phyloP scores from a whole-genome alignment of 495 filamentous ascomycete species.

The Corynascus novoguineensis region DNA sequence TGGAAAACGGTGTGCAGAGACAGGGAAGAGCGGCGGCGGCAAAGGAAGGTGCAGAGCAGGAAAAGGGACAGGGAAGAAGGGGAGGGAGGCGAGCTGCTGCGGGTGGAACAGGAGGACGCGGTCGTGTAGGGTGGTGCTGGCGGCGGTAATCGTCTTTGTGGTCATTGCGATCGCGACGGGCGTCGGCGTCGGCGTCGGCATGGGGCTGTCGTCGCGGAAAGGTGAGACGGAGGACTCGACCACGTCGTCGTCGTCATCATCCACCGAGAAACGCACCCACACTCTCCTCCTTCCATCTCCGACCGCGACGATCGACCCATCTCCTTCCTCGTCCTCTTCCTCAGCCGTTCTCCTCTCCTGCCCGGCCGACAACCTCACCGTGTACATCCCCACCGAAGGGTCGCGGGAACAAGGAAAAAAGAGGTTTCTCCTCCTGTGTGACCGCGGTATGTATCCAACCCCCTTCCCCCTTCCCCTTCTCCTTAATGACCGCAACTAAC shows the following conservation, averaged over 20 bases:
- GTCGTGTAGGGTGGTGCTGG: conserved; percentile 10
- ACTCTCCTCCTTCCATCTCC: conserved; percentile 15
- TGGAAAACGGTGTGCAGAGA: no score
- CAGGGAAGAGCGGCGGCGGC: background rate
- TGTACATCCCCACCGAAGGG: conserved; percentile 25
- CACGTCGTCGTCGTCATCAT: no score
- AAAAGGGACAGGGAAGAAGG: background rate
- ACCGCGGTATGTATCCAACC: conserved; percentile 11
- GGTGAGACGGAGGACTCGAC: no score
- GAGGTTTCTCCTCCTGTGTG: conserved; percentile 31
- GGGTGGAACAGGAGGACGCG: background rate
- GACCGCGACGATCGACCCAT: conserved; percentile 4
- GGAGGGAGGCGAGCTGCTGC: conserved; percentile 3
- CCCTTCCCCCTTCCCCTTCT: background rate
- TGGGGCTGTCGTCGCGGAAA: background rate
- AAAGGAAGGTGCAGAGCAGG: no score
- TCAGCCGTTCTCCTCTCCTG: conserved; percentile 23
- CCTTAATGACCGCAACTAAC: no score
- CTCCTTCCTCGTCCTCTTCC: no score
- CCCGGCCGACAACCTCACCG: conserved; percentile 31
- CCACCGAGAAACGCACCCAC: no score
- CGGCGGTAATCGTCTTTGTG: conserved; percentile 1
- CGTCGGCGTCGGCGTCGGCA: conserved; percentile 7
- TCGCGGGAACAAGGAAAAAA: conserved; percentile 11
- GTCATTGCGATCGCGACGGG: conserved; percentile 13